Percentiles rank a stretch among this genome's conserved stretches.
Evolutionary conservation across 352 stramenopile genomes (phyloP).

Genomic region (Globisporangium lucens): DNA sequence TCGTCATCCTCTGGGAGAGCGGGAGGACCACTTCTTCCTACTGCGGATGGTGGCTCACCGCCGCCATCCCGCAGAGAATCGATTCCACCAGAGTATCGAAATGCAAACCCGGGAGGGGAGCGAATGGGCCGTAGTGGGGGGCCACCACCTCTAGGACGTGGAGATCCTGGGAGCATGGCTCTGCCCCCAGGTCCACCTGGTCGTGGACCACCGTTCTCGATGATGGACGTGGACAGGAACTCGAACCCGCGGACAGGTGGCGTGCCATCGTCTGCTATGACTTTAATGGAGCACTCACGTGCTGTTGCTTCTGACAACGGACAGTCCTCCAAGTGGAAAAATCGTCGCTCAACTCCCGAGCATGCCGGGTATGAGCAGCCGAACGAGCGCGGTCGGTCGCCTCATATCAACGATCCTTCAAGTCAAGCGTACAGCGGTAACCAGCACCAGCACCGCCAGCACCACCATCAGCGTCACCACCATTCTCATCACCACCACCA

Average conservation of each 20-base stretch:
- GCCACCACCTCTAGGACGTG: neutral
- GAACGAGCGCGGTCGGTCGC: neutral
- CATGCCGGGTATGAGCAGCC: conserved; percentile 5
- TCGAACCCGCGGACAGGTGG: conserved; percentile 17
- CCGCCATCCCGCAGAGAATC: neutral
- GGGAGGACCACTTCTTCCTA: neutral
- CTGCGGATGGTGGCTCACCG: neutral
- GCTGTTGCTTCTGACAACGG: conserved; percentile 1
- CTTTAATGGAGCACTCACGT: conserved; percentile 17
- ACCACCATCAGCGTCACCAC: conserved; percentile 6
- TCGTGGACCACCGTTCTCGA: conserved; percentile 44
- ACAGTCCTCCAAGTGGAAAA: conserved; percentile 8
- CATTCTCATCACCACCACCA: conserved; percentile 13
- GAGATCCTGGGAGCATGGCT: neutral
- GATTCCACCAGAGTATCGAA: neutral
- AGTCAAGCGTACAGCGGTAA: neutral
- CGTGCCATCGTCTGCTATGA: conserved; percentile 4
- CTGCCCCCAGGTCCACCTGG: conserved; percentile 8
- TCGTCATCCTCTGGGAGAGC: neutral
- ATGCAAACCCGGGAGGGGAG: neutral
- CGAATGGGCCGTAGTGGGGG: neutral
- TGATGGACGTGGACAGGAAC: conserved; percentile 64
- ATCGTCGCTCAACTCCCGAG: neutral
- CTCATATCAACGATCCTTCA: neutral
- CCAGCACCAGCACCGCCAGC: conserved; percentile 3